phyloP scores from a whole-genome alignment of 768 basidiomycete genomes.

The Sporobolomyces phaffii region DNA sequence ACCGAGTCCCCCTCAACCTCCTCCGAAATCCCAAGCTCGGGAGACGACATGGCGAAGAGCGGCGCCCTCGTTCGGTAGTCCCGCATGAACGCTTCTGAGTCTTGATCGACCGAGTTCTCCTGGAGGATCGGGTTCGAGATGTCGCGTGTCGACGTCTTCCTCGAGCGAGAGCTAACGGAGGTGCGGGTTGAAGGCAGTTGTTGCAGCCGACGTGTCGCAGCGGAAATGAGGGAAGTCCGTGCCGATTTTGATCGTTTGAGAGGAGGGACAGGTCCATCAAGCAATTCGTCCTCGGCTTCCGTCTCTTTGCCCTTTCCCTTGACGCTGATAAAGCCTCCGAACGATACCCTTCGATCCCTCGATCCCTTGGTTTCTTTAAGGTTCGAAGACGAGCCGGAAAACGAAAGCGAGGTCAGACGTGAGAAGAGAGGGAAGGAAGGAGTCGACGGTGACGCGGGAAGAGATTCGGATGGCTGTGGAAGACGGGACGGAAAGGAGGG shows the following conservation, averaged over 20 bases:
- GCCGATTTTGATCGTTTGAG: constrained; percentile 24
- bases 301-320: background rate
- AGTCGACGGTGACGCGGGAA: background rate
- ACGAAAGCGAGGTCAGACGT: background rate
- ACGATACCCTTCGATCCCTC: background rate
- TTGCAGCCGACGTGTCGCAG: constrained; percentile 3
- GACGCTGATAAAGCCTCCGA: background rate
- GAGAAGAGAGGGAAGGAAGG: constrained; percentile 9
- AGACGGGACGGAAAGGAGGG: background rate
- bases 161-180: background rate
- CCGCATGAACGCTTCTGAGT: background rate
- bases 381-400: background rate
- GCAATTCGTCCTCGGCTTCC: too few species aligned
- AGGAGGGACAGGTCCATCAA: background rate
- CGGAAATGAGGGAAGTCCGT: background rate
- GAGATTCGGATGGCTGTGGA: too few species aligned
- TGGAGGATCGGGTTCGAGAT: background rate
- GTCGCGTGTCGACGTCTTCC: background rate
- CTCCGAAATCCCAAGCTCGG: constrained; percentile 17
- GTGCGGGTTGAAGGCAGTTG: background rate
- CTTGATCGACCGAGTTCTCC: background rate
- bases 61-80: constrained; percentile 5
- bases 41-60: constrained; percentile 18
- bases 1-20: background rate
- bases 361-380: too few species aligned